A percentile compares a stretch with the other conserved stretches of the same genome.
Conservation (phyloP, 371 early-diverging fungal genomes). For the Nematocida homosporus region DNA sequence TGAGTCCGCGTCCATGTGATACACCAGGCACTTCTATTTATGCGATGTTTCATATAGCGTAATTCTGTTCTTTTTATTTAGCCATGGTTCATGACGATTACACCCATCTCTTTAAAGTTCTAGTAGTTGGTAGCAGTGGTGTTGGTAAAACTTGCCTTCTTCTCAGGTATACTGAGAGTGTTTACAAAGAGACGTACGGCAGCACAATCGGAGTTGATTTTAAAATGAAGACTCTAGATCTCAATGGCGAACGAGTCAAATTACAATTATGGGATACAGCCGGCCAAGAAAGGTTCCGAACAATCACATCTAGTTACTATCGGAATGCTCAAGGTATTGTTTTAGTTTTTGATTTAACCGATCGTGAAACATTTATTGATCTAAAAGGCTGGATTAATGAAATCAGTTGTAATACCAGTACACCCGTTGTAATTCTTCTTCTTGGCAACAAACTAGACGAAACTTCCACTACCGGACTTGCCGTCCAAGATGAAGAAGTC, state of each 20-base stretch:
- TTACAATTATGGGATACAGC: slow-evolving; percentile 99
- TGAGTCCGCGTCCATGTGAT: slow-evolving; percentile 20
- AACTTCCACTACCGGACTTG: slow-evolving; percentile 73
- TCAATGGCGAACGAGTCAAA: slow-evolving; percentile 84
- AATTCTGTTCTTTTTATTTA: slow-evolving; percentile 37
- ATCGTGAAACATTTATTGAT: slow-evolving; percentile 87
- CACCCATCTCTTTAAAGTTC: slow-evolving; percentile 89
- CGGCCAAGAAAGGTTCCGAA: slow-evolving; percentile 97
- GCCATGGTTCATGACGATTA: slow-evolving; percentile 57
- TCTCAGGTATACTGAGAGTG: slow-evolving; percentile 89
- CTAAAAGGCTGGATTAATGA: slow-evolving; percentile 95
- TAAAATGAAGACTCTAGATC: slow-evolving; percentile 84
- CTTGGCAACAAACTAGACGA: slow-evolving; percentile 96
- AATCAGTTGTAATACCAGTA: slow-evolving; percentile 84
- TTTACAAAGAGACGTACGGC: slow-evolving; percentile 87
- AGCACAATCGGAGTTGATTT: slow-evolving; percentile 99
- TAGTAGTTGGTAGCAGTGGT: slow-evolving; percentile 93
- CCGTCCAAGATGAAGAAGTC: slow-evolving; percentile 70
- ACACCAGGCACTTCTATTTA: neutral
- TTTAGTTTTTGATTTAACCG: slow-evolving; percentile 95
- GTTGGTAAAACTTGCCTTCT: slow-evolving; percentile 95
- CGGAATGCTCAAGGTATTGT: slow-evolving; percentile 87
- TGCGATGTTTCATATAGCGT: slow-evolving; percentile 29
- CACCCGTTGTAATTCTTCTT: slow-evolving; percentile 88
- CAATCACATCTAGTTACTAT: slow-evolving; percentile 82